Conservation (phyloP, 306 rosid genomes). For the Lagenaria siceraria region DNA sequence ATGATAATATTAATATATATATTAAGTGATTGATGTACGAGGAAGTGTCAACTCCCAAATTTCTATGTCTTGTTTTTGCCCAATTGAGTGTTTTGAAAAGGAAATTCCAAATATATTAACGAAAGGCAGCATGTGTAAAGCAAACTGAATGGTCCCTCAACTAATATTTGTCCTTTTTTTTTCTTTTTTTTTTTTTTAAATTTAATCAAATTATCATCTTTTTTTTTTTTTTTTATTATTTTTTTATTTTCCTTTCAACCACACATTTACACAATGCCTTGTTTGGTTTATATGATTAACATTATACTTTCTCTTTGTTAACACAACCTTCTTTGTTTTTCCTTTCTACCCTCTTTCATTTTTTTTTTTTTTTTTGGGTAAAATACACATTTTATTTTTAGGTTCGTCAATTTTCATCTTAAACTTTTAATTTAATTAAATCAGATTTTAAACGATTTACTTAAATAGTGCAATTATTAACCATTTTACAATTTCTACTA, state of each 20-base stretch:
- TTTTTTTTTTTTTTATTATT: too few relatives aligned
- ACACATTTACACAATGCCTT: not conserved
- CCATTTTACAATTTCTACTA: too few relatives aligned
- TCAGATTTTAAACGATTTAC: too few relatives aligned
- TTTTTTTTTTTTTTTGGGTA: not conserved
- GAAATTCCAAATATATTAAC: conserved; percentile 19
- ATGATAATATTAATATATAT: too few relatives aligned
- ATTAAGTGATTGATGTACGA: conserved; percentile 21
- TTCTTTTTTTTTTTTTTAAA: not conserved
- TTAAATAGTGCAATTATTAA: too few relatives aligned
- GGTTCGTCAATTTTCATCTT: too few relatives aligned
- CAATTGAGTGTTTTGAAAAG: conserved; percentile 27
- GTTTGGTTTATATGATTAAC: not conserved
- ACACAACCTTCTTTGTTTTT: not conserved
- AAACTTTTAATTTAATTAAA: too few relatives aligned
- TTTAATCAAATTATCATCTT: conserved; percentile 13
- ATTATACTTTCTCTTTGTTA: not conserved
- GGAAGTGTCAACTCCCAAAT: conserved; percentile 59
- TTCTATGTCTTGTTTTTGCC: conserved; percentile 35
- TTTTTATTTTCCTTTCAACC: conserved; percentile 8
- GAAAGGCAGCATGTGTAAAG: not conserved
- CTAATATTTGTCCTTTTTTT: conserved; percentile 12
- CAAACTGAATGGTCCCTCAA: conserved; percentile 21
- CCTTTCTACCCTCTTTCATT: not conserved
- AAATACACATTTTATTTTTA: too few relatives aligned